These are phyloP conservation scores for Geotrichum candidum DNA, from an alignment of 1,139 yeast genomes.

Conservation along the genomic window DNA sequence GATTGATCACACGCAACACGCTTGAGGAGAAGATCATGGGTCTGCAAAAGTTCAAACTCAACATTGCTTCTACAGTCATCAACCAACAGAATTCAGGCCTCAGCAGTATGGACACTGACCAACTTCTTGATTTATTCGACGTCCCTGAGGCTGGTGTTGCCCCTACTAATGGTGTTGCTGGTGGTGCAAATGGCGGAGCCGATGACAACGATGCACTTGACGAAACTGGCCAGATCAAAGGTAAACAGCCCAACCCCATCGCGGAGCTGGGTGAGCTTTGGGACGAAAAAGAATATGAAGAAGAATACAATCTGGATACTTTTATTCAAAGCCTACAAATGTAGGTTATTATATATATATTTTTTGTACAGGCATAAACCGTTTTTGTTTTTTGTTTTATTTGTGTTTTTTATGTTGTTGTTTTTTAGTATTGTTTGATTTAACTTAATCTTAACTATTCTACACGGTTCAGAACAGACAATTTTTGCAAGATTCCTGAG, in stretches of 20 bases:
- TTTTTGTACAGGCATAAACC: not conserved
- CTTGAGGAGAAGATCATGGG: slow-evolving; percentile 98
- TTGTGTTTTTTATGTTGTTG: too few relatives aligned
- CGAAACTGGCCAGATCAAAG: slow-evolving; percentile 56
- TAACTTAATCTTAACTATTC: too few relatives aligned
- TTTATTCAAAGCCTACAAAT: slow-evolving; percentile 71
- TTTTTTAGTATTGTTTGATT: not conserved
- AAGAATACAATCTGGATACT: slow-evolving; percentile 88
- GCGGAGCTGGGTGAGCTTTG: slow-evolving; percentile 91
- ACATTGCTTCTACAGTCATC: slow-evolving; percentile 91
- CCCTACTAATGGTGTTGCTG: slow-evolving; percentile 36
- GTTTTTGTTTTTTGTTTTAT: not conserved
- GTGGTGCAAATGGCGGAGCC: slow-evolving; percentile 23
- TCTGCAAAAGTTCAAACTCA: slow-evolving; percentile 92
- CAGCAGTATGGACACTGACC: slow-evolving; percentile 94
- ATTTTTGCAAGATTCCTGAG: too few relatives aligned
- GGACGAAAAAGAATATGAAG: slow-evolving; percentile 95
- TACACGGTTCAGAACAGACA: too few relatives aligned
- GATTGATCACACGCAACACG: slow-evolving; percentile 87
- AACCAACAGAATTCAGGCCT: slow-evolving; percentile 95
- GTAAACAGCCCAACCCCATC: slow-evolving; percentile 52
- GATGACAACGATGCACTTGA: slow-evolving; percentile 37
- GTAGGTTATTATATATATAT: slow-evolving; percentile 4
- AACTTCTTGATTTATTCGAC: slow-evolving; percentile 82
- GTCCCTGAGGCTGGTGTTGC: slow-evolving; percentile 49